Percentiles rank a stretch among this genome's conserved stretches.
Conservation (phyloP, 1,139 yeast genomes). For the Saccharomycopsis phalli region DNA sequence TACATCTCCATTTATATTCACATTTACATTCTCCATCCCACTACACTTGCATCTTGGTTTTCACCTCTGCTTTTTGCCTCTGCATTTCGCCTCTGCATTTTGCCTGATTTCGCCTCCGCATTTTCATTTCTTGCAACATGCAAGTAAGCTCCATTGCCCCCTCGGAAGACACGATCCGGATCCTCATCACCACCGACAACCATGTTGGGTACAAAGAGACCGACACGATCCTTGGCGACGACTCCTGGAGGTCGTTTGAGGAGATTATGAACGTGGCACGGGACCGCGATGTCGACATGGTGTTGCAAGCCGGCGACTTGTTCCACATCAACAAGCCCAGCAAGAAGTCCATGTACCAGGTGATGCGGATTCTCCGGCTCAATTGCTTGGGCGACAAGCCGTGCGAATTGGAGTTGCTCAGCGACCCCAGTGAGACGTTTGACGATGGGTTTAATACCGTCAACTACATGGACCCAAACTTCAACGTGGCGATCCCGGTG, state of each 20-base stretch:
- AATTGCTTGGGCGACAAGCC: conserved; percentile 84
- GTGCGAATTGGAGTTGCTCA: conserved; percentile 72
- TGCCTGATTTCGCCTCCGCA: too few relatives aligned
- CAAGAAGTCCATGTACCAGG: conserved; percentile 79
- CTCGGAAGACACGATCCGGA: conserved; percentile 51
- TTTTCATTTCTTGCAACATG: too few relatives aligned
- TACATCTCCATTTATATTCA: too few relatives aligned
- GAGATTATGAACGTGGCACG: conserved; percentile 75
- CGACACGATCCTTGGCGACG: conserved; percentile 87
- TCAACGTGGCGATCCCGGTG: conserved; percentile 84
- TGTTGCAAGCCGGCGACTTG: conserved; percentile 86
- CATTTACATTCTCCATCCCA: too few relatives aligned
- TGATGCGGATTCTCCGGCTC: conserved; percentile 59
- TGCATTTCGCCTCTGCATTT: too few relatives aligned
- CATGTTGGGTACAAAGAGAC: conserved; percentile 91
- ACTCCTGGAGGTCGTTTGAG: conserved; percentile 78
- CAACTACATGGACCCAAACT: conserved; percentile 83
- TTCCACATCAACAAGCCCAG: conserved; percentile 88
- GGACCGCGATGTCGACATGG: conserved; percentile 73
- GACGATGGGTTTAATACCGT: conserved; percentile 56
- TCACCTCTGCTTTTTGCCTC: too few relatives aligned
- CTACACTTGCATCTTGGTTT: too few relatives aligned
- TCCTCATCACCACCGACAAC: conserved; percentile 86
- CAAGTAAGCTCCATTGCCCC: conserved; percentile 12
- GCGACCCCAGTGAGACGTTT: conserved; percentile 63